These are phyloP conservation scores for Phragmites australis DNA, from an alignment of 176 grass and related monocot species.

Conservation along the genomic window DNA sequence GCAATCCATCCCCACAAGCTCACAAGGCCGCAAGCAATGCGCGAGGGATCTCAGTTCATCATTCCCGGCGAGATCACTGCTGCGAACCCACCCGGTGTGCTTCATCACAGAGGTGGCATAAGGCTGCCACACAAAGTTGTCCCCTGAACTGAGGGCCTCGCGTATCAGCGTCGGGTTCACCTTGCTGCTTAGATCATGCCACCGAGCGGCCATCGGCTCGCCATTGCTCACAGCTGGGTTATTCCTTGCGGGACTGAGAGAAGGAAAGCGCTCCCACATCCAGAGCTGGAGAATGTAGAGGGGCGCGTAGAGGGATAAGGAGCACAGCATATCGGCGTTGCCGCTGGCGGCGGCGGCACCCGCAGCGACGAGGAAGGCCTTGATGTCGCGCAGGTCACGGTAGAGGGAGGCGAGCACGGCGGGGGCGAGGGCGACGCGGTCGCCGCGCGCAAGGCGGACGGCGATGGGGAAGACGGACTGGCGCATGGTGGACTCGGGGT, in stretches of 20 bases:
- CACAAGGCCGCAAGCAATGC: constrained; percentile 62
- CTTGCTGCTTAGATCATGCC: constrained; percentile 78
- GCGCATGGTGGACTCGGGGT: constrained; percentile 81
- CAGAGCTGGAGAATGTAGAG: constrained; percentile 75
- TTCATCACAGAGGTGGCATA: constrained; percentile 44
- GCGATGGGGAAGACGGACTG: constrained; percentile 76
- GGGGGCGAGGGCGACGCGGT: constrained; percentile 68
- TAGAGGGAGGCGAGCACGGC: constrained; percentile 77
- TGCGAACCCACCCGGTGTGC: constrained; percentile 44
- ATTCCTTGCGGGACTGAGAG: constrained; percentile 49
- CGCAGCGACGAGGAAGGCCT: constrained; percentile 49
- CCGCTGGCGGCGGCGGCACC: neutral
- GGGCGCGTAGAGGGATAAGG: constrained; percentile 65
- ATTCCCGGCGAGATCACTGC: constrained; percentile 47
- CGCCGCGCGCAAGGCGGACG: constrained; percentile 61
- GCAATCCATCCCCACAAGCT: constrained; percentile 76
- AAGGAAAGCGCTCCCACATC: constrained; percentile 84
- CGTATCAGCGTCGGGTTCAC: constrained; percentile 42
- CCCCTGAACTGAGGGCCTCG: constrained; percentile 33
- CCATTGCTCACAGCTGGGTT: constrained; percentile 38
- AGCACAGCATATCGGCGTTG: constrained; percentile 41
- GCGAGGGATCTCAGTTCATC: constrained; percentile 56
- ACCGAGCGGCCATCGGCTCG: constrained; percentile 63
- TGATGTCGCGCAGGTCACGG: constrained; percentile 71
- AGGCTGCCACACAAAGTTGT: constrained; percentile 57